Percentiles rank a stretch among this genome's conserved stretches.
phyloP scores from a whole-genome alignment of 2,329 filamentous ascomycete genomes.

The Fulvia fulva region DNA sequence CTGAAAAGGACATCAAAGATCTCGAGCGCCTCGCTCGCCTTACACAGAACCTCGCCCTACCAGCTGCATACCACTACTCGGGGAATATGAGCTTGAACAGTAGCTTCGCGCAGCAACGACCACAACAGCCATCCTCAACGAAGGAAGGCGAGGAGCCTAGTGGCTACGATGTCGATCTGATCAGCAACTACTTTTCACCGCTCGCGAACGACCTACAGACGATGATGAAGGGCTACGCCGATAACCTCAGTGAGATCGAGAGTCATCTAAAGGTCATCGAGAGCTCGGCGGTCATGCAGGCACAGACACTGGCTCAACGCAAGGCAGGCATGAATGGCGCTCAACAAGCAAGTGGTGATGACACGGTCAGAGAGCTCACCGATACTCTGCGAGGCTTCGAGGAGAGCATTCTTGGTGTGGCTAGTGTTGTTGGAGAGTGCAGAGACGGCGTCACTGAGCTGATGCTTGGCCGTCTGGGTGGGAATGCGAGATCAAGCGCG shows the following conservation, averaged over 20 bases:
- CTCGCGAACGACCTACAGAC: conserved; percentile 39
- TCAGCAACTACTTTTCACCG: conserved; percentile 44
- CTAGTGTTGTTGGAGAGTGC: conserved; percentile 45
- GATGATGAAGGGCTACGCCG: conserved; percentile 39
- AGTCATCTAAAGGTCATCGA: conserved; percentile 48
- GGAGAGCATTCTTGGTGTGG: conserved; percentile 46
- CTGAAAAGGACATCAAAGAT: conserved; percentile 64
- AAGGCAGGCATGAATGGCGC: conserved; percentile 21
- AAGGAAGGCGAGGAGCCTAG: conserved; percentile 13
- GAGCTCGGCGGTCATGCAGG: conserved; percentile 40
- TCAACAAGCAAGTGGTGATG: conserved; percentile 21
- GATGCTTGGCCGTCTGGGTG: conserved; percentile 28
- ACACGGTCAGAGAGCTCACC: conserved; percentile 43
- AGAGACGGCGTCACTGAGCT: conserved; percentile 47
- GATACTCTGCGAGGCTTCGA: conserved; percentile 48
- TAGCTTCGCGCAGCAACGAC: conserved; percentile 20
- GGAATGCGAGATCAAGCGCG: not conserved
- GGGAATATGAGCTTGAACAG: conserved; percentile 16
- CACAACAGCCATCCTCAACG: conserved; percentile 13
- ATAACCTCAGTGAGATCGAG: conserved; percentile 47
- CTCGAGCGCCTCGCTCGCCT: conserved; percentile 69
- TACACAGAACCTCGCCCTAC: conserved; percentile 70
- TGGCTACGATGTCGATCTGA: conserved; percentile 43
- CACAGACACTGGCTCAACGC: conserved; percentile 38
- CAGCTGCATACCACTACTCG: conserved; percentile 56